Evolutionary conservation across 1,284 basidiomycete genomes (phyloP), one percentile per base, ranked within the genome.

Genomic region (Moniliella sp.): DNA sequence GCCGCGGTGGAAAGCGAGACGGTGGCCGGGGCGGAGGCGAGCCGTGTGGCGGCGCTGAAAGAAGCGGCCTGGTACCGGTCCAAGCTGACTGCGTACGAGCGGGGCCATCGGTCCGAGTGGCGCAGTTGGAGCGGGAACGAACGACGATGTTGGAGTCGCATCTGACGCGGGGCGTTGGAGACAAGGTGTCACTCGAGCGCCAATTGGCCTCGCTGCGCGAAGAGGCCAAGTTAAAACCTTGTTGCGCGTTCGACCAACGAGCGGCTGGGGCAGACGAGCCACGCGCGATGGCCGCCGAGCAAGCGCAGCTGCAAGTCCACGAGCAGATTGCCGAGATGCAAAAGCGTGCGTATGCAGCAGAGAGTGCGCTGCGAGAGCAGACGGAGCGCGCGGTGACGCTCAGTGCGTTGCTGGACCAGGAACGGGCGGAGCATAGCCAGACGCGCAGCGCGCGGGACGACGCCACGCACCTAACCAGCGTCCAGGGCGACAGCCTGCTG

Each of bases 21-120:
- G 30, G 62, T 88, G 4, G 67, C 71, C 10, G 80, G 84, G 41
- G 75, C 78, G 1, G 82, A 93, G 43, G 72, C 76, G 23, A 32
- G 18, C 15, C 77, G 78, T 42, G 63, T 69, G 3, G 75, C 73
- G 30, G 88, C 91, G 1, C 63, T 82, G 4, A 82, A 97, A 60
- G 91, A 99, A 61, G 80, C 88, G 1, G 81, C 86, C 1, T 97
- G 80, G 64, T 93, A 84, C 61, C 81, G 88, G 29, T 81, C 86
- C 30, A 94, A 94, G 64, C 66, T 91, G 8, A 7, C 74, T 3
- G 83, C 88, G 0, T 65, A 82, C 37, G 91, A 99, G 58, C 65
- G 70, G 1, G 69, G 71, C 32, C 72, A 73, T 12, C 67, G 72
- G 4, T 62, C 64, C 4, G 82, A 26, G 65, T 67, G 17, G 34